Percentiles rank a stretch among this genome's conserved stretches.
Conservation (phyloP, 495 filamentous ascomycete genomes). For the Penicillium fimorum region DNA sequence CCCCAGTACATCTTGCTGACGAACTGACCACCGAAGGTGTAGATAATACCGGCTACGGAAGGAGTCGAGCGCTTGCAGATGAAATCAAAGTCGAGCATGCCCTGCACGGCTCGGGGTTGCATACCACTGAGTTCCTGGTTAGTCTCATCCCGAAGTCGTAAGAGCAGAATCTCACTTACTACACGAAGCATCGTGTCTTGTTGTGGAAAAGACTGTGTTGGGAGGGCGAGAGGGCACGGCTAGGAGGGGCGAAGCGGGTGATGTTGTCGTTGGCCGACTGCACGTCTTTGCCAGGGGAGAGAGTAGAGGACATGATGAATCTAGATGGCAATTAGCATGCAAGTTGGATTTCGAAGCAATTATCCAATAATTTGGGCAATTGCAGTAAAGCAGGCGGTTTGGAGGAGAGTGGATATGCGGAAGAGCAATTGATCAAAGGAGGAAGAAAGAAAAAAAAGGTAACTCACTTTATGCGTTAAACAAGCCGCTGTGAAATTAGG, state of each 20-base stretch:
- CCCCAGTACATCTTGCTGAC: conserved; percentile 99
- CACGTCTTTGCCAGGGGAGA: conserved; percentile 41
- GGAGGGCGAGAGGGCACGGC: conserved; percentile 83
- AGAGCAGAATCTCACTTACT: conserved; percentile 50
- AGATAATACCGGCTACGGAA: conserved; percentile 98
- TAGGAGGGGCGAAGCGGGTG: conserved; percentile 90
- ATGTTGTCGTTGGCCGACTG: conserved; percentile 95
- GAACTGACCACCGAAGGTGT: conserved; percentile 99
- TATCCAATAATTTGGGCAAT: not conserved
- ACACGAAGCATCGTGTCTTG: conserved; percentile 99
- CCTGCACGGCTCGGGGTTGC: conserved; percentile 96
- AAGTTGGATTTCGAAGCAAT: conserved; percentile 9
- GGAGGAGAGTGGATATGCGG: conserved; percentile 3
- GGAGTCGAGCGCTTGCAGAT: conserved; percentile 98
- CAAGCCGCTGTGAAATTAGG: conserved; percentile 12
- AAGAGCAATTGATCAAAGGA: not conserved
- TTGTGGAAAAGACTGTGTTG: conserved; percentile 92
- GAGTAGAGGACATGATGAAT: conserved; percentile 51
- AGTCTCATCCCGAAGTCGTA: not conserved
- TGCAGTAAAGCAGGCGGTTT: conserved; percentile 1
- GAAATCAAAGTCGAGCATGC: conserved; percentile 99
- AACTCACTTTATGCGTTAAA: conserved; percentile 11
- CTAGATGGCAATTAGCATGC: conserved; percentile 13
- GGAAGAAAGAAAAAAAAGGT: not conserved
- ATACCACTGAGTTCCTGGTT: conserved; percentile 62